Base-by-base conservation (phyloP, 352 stramenopile species). In the Phytophthora cryptogea region DNA sequence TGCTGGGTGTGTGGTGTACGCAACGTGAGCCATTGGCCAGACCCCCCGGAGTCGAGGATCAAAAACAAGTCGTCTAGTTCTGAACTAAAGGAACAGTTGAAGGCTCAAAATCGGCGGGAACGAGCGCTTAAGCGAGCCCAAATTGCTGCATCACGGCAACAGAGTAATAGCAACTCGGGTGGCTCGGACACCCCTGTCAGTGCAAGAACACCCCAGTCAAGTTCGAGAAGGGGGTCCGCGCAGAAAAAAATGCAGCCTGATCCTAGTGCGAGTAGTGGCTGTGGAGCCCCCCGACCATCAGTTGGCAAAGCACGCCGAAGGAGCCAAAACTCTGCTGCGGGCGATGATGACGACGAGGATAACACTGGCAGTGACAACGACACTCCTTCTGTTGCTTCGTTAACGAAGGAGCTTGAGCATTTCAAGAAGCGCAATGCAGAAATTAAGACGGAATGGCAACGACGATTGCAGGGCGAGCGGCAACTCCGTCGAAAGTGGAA, bases 401-500 rank as follows among this genome's bases (percentile, higher is more conserved):
- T 63, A 40, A 56, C 49, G 63, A 80, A 41, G n/a, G 85, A 94
- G 42, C 67, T 94, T 1, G 76, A 78, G 36, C 74, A 82, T 8
- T 89, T 90, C 63, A 91, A 92, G 59, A 79, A 90, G 28, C 83
- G 83, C n/a, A 86, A 92, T 58, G 80, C 76, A 36, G 74, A 90
- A 63, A 91, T 94, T 44, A 83, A 88, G 52, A 84, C 81, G 1
- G 85, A 94, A 52, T 92, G 79, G 77, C 70, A 92, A 55, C 78
- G 85, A 5, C 80, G 85, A n/a, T 66, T 94, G 14, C 81, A 76
- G 45, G 85, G 81, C 16, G 85, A 94, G 53, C 75, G 80, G 7
- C 85, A 94, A 45, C 83, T 92, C 69, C 83, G 85, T 32, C 77
- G 83, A 1, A 76, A 88, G 28, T 94, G 81, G 78, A 94, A 94